Conservation (phyloP, 2,329 filamentous ascomycete species). For the Claviceps digitariae region DNA sequence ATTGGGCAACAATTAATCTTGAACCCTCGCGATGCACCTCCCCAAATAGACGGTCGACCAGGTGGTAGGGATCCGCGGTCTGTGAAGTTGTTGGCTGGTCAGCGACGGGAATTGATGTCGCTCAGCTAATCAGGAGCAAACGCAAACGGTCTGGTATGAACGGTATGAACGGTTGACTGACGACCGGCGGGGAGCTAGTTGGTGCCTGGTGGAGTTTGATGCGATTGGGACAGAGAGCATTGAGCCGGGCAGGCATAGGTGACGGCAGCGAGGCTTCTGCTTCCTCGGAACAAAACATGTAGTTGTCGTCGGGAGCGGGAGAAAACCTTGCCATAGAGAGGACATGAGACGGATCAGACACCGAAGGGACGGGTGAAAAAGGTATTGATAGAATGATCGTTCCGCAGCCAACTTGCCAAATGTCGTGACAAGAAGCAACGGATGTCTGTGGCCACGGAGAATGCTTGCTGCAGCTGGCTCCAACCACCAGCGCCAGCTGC, state of each 20-base stretch:
- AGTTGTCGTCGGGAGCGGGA: neutral
- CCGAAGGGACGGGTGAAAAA: no score
- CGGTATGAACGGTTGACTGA: neutral
- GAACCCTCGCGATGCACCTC: neutral
- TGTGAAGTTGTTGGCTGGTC: neutral
- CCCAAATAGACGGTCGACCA: neutral
- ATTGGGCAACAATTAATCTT: neutral
- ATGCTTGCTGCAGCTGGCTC: neutral
- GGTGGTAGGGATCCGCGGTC: neutral
- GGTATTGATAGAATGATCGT: neutral
- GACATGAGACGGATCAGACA: neutral
- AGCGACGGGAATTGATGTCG: neutral
- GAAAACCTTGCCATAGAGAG: neutral
- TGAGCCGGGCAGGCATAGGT: neutral
- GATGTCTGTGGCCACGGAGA: neutral
- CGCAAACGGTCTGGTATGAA: neutral
- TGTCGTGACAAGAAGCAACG: no score
- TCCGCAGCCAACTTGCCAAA: neutral
- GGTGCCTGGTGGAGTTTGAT: neutral
- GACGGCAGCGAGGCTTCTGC: neutral
- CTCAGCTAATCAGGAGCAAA: conserved; percentile 2
- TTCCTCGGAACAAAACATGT: neutral
- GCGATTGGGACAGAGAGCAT: neutral
- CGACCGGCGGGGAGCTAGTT: neutral
- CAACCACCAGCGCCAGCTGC: neutral